Evolutionary conservation across 2,329 filamentous ascomycete genomes (phyloP), one percentile per base, ranked within the genome.

Genomic region (Lecanicillium sp.): DNA sequence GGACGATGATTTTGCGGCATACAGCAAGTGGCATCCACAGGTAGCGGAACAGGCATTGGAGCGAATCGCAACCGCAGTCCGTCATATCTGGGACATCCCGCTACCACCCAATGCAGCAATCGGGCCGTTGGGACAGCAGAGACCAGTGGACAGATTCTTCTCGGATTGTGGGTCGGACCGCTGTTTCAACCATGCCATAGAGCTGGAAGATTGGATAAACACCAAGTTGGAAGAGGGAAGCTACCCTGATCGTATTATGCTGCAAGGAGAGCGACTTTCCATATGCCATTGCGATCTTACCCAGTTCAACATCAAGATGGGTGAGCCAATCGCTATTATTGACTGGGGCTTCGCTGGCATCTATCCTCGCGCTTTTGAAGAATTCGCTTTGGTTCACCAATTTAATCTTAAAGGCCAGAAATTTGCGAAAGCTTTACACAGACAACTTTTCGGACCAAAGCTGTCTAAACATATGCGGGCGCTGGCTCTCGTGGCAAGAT

Each of bases 51-150:
- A 41, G 19, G 14, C 14, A 25, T 20, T 41, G 4, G 39, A 33
- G 12, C 15, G 19, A 5, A 37, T 41, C 29, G 39, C 34, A 12
- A 33, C 17, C 6, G 33, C 39, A 4, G 39, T 41, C 9, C 34
- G 33, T 15, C 34, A 41, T 29, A 41, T 41, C 29, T 41, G 29
- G 39, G 33, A 39, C 4, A 29, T 44, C 15, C 42, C 42, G 13
- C 36, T 37, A 4, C 39, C 42, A 4, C 35, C 39, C 13, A 20
- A 42, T 34, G 14, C 13, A 2, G 5, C 19, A 4, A 10, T 27
- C 14, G 42, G 42, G 28, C 42, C 36, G 8, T 33, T 44, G 15
- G 39, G 22, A 25, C 9, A 30, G 17, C 30, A 37, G 19, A 25
- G 3, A 18, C 42, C 42, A 10, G 35, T 25, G 4, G 39, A 44